Percentiles rank a stretch among this genome's conserved stretches.
These are phyloP conservation scores for Rhodotorula sp. DNA, from an alignment of 1,284 basidiomycete species.

Conservation along the genomic window DNA sequence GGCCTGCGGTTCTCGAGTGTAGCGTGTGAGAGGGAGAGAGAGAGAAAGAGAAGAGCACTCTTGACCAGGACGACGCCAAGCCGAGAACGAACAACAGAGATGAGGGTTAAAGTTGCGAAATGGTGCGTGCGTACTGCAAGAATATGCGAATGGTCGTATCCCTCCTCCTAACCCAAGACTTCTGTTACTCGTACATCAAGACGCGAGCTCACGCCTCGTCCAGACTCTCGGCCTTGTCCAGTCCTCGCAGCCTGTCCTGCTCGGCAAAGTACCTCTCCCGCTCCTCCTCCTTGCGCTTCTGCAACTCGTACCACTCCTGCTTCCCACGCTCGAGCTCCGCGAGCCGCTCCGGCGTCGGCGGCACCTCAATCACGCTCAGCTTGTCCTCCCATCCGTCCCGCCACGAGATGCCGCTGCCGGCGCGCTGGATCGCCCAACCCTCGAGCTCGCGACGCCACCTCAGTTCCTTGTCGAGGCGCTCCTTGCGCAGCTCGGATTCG, in stretches of 20 bases:
- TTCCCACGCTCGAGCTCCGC: conserved; percentile 6
- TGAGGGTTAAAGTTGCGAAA: not conserved
- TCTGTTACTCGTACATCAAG: not conserved
- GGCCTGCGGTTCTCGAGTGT: no score
- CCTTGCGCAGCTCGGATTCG: conserved; percentile 54
- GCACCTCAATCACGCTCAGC: conserved; percentile 24
- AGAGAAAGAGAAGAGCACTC: not conserved
- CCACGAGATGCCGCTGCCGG: conserved; percentile 44
- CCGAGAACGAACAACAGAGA: not conserved
- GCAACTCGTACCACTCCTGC: conserved; percentile 11
- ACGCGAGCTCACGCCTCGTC: not conserved
- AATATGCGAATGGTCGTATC: not conserved
- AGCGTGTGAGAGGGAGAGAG: not conserved
- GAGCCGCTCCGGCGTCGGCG: conserved; percentile 13
- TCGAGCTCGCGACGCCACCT: conserved; percentile 45
- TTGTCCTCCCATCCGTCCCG: conserved; percentile 32
- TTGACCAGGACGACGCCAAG: not conserved
- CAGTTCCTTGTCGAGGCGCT: conserved; percentile 44
- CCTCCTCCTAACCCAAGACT: not conserved
- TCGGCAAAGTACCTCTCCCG: conserved; percentile 5
- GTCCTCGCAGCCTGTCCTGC: conserved; percentile 6
- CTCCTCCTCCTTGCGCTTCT: conserved; percentile 3
- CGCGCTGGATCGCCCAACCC: conserved; percentile 43
- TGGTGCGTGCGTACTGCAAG: not conserved
- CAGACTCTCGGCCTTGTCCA: not conserved